Conservation (phyloP, 768 basidiomycete genomes). For the Gyrodon lividus region DNA sequence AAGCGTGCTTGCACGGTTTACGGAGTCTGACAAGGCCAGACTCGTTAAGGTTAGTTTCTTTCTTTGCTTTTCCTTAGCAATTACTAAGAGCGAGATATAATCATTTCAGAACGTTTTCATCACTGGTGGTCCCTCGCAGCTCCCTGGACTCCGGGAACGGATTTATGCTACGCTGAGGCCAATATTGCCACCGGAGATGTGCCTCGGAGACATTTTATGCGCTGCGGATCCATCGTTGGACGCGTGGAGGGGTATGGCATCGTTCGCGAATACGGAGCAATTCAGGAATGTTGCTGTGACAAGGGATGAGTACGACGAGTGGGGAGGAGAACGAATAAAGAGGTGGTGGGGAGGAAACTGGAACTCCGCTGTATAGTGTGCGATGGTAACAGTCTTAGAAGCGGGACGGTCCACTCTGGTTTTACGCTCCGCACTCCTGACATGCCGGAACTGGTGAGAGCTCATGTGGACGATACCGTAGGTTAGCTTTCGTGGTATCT, state of each 20-base stretch:
- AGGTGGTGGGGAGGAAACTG: conserved; percentile 94
- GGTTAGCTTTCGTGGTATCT: background rate
- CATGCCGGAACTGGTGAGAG: too few species aligned
- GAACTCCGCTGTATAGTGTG: conserved; percentile 41
- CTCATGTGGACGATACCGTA: background rate
- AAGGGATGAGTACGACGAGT: conserved; percentile 83
- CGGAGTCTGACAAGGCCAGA: conserved; percentile 60
- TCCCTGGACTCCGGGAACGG: conserved; percentile 67
- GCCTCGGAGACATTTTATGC: conserved; percentile 52
- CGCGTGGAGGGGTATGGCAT: conserved; percentile 93
- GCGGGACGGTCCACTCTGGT: too few species aligned
- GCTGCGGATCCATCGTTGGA: conserved; percentile 71
- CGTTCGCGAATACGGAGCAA: conserved; percentile 57
- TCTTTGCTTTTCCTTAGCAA: background rate
- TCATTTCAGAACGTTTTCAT: conserved; percentile 79
- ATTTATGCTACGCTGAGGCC: conserved; percentile 77
- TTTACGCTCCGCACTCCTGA: too few species aligned
- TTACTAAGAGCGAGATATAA: background rate
- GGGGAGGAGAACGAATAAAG: conserved; percentile 83
- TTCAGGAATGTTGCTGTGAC: conserved; percentile 62
- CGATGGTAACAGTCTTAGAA: background rate
- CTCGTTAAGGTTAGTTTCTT: conserved; percentile 65
- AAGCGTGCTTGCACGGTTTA: conserved; percentile 73
- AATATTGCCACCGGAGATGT: conserved; percentile 80
- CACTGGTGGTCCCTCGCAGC: conserved; percentile 76